phyloP scores from a whole-genome alignment of 2,329 filamentous ascomycete species.

The Gnomoniopsis smithogilvyi region DNA sequence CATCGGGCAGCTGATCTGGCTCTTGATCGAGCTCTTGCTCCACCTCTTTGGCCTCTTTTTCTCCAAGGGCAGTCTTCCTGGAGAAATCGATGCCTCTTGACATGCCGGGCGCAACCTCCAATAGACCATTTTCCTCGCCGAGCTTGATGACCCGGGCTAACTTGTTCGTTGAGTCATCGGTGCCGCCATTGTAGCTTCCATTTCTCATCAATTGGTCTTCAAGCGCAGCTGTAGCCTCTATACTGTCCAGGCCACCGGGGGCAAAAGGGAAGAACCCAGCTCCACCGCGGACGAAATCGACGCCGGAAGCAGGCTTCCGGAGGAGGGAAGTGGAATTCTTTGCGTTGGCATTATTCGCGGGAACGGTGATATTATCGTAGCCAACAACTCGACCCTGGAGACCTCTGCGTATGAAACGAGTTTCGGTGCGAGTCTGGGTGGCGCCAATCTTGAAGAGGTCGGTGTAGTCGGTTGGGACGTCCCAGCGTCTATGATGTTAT shows the following conservation, averaged over 20 bases:
- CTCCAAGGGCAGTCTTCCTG: slow-evolving; percentile 52
- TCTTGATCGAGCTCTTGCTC: slow-evolving; percentile 57
- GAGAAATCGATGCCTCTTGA: slow-evolving; percentile 71
- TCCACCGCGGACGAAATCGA: slow-evolving; percentile 88
- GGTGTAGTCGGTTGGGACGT: slow-evolving; percentile 74
- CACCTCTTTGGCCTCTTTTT: slow-evolving; percentile 66
- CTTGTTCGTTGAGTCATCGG: slow-evolving; percentile 44
- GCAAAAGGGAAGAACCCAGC: slow-evolving; percentile 94
- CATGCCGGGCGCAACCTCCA: slow-evolving; percentile 82
- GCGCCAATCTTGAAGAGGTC: slow-evolving; percentile 83
- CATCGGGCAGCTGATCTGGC: slow-evolving; percentile 34
- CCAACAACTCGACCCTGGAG: slow-evolving; percentile 90
- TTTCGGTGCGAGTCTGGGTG: slow-evolving; percentile 92
- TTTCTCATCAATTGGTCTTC: slow-evolving; percentile 70
- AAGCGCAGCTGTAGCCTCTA: slow-evolving; percentile 79
- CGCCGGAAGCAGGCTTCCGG: slow-evolving; percentile 79
- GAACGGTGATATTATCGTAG: slow-evolving; percentile 91
- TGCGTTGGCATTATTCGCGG: slow-evolving; percentile 82
- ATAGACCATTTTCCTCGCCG: slow-evolving; percentile 69
- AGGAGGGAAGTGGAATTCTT: slow-evolving; percentile 92
- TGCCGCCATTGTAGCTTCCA: slow-evolving; percentile 38
- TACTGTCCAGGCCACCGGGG: slow-evolving; percentile 81
- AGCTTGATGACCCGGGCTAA: slow-evolving; percentile 88
- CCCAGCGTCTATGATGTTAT: slow-evolving; percentile 57
- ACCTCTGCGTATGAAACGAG: slow-evolving; percentile 85